Evolutionary conservation across 352 stramenopile genomes (phyloP).

Genomic region (Phytophthora vignae): DNA sequence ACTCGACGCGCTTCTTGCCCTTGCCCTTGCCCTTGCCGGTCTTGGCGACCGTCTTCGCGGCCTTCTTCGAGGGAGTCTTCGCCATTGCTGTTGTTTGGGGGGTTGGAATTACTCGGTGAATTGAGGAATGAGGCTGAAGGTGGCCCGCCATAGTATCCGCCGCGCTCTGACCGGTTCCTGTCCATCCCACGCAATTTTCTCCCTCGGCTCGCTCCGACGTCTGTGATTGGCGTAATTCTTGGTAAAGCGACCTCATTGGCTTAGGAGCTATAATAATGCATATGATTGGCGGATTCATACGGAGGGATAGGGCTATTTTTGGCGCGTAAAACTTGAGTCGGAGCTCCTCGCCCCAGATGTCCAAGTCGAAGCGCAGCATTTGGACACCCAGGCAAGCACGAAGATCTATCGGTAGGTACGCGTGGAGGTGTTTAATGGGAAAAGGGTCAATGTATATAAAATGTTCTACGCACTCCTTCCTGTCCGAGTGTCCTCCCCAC

Average conservation of each 20-base stretch:
- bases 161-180: background rate
- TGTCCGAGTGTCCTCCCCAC: slow-evolving; percentile 18
- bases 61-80: slow-evolving; percentile 97
- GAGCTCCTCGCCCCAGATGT: background rate
- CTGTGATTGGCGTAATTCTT: slow-evolving; percentile 32
- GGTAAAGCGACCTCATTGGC: slow-evolving; percentile 18
- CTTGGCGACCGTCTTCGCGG: slow-evolving; percentile 84
- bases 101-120: slow-evolving; percentile 43
- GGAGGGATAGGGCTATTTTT: slow-evolving; percentile 31
- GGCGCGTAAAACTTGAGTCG: slow-evolving; percentile 31
- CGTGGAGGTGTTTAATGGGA: slow-evolving; percentile 5
- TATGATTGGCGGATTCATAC: slow-evolving; percentile 15
- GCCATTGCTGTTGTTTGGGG: slow-evolving; percentile 76
- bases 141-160: slow-evolving; percentile 2
- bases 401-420: background rate
- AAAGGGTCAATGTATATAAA: slow-evolving; percentile 41
- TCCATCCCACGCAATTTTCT: slow-evolving; percentile 35
- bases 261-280: background rate
- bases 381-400: background rate
- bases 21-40: slow-evolving; percentile 84
- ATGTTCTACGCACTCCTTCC: slow-evolving; percentile 46
- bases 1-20: slow-evolving; percentile 90
- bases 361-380: background rate
- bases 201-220: slow-evolving; percentile 6
- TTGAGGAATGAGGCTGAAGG: slow-evolving; percentile 36